Evolutionary conservation across 352 stramenopile genomes (phyloP).

Genomic region (Pythium aquatile): DNA sequence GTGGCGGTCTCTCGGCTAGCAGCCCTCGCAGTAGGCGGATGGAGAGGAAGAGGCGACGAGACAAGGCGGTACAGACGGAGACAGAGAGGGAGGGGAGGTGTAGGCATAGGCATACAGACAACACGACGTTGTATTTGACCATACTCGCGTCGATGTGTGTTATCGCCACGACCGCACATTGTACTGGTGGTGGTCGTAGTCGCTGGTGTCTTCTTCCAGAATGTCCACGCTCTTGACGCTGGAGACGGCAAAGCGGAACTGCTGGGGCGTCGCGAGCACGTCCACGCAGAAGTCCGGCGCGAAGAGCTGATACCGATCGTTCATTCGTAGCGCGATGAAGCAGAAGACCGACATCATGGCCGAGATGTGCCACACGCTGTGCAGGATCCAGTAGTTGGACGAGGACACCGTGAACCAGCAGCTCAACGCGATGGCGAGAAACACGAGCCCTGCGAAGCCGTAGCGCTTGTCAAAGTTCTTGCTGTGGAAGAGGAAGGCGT

Average conservation of each 20-base stretch:
- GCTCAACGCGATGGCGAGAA: constrained; percentile 25
- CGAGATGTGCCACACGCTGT: constrained; percentile 39
- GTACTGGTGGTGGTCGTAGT: constrained; percentile 2
- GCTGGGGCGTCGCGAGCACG: constrained; percentile 28
- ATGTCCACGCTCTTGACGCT: constrained; percentile 30
- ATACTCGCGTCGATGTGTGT: neutral
- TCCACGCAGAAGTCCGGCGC: constrained; percentile 28
- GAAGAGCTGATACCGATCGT: constrained; percentile 37
- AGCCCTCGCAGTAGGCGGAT: neutral
- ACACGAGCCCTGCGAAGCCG: constrained; percentile 22
- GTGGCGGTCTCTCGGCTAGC: neutral
- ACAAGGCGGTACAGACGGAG: constrained; percentile 9
- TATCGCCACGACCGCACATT: constrained; percentile 9
- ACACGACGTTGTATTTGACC: constrained; percentile 4
- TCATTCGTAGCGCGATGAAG: constrained; percentile 28
- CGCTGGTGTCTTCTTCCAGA: constrained; percentile 20
- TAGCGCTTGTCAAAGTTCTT: constrained; percentile 38
- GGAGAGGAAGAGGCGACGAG: constrained; percentile 11
- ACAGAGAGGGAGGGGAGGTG: constrained; percentile 10
- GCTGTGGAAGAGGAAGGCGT: constrained; percentile 32
- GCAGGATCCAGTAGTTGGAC: constrained; percentile 37
- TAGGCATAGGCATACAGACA: constrained; percentile 19
- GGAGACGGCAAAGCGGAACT: constrained; percentile 26
- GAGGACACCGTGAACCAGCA: constrained; percentile 32
- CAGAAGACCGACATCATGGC: constrained; percentile 34